phyloP scores from a whole-genome alignment of 2,329 filamentous ascomycete genomes.

The Fusarium robinianum region DNA sequence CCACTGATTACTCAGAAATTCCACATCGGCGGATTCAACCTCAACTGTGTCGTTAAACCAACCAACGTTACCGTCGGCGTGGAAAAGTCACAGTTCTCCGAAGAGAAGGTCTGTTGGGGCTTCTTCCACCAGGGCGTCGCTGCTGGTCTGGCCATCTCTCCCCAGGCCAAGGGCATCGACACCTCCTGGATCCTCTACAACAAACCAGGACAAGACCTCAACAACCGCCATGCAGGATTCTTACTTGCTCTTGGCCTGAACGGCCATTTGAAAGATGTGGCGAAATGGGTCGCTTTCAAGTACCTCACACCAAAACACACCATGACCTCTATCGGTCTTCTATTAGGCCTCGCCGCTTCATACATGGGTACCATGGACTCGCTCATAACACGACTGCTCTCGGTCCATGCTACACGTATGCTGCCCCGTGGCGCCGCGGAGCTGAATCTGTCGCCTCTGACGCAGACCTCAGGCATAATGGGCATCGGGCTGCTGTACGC shows the following conservation, averaged over 20 bases:
- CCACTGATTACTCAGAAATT: slow-evolving; percentile 93
- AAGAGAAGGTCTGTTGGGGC: slow-evolving; percentile 97
- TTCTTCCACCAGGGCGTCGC: slow-evolving; percentile 97
- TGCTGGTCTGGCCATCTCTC: slow-evolving; percentile 89
- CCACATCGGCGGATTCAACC: slow-evolving; percentile 85
- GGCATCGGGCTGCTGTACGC: slow-evolving; percentile 94
- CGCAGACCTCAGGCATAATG: slow-evolving; percentile 96
- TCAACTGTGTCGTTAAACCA: slow-evolving; percentile 90
- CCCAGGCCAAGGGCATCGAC: slow-evolving; percentile 88
- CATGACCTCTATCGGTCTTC: slow-evolving; percentile 97
- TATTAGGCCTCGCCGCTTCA: slow-evolving; percentile 89
- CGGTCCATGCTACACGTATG: slow-evolving; percentile 95
- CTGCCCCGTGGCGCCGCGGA: slow-evolving; percentile 90
- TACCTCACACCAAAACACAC: slow-evolving; percentile 99
- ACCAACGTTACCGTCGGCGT: slow-evolving; percentile 92
- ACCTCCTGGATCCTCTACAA: slow-evolving; percentile 99
- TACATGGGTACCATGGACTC: slow-evolving; percentile 98
- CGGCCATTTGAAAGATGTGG: slow-evolving; percentile 89
- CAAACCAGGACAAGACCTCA: slow-evolving; percentile 83
- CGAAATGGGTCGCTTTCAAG: slow-evolving; percentile 99
- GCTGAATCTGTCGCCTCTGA: slow-evolving; percentile 87
- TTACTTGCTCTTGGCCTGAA: slow-evolving; percentile 89
- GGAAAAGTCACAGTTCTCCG: slow-evolving; percentile 82
- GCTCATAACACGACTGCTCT: slow-evolving; percentile 87
- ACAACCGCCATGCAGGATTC: slow-evolving; percentile 95